Evolutionary conservation across 768 basidiomycete genomes (phyloP).

Genomic region (Asterophora parasitica): DNA sequence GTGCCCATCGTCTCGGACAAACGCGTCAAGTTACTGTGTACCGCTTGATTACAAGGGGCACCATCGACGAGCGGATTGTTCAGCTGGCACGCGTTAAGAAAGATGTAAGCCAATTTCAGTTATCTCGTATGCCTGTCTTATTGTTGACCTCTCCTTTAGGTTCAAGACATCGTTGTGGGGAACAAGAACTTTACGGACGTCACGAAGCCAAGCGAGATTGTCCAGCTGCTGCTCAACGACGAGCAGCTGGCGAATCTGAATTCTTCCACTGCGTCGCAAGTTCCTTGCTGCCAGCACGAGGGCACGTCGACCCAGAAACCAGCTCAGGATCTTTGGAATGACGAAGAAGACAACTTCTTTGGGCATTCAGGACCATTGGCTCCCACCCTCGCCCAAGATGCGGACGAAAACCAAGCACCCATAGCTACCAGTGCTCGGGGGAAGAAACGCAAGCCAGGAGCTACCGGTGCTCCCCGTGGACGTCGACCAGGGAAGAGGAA

Average conservation of each 20-base stretch:
- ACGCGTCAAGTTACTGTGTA: slow-evolving; percentile 97
- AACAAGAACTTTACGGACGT: slow-evolving; percentile 93
- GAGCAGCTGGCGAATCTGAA: slow-evolving; percentile 81
- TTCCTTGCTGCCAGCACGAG: slow-evolving; percentile 27
- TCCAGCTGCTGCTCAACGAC: slow-evolving; percentile 89
- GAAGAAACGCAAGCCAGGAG: slow-evolving; percentile 37
- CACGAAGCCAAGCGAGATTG: slow-evolving; percentile 94
- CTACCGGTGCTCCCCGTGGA: slow-evolving; percentile 32
- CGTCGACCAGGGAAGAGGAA: slow-evolving; percentile 39
- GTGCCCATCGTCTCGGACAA: slow-evolving; percentile 94
- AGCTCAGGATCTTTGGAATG: slow-evolving; percentile 74
- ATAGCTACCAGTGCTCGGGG: slow-evolving; percentile 30
- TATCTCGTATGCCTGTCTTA: slow-evolving; percentile 1
- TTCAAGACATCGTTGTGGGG: slow-evolving; percentile 98
- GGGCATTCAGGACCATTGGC: slow-evolving; percentile 43
- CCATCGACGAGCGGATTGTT: slow-evolving; percentile 95
- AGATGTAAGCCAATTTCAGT: slow-evolving; percentile 55
- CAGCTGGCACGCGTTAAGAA: slow-evolving; percentile 96
- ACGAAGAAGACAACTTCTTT: slow-evolving; percentile 86
- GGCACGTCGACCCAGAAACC: slow-evolving; percentile 29
- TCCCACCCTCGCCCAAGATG: slow-evolving; percentile 19
- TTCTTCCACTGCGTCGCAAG: slow-evolving; percentile 32
- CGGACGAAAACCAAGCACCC: slow-evolving; percentile 32
- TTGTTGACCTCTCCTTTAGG: slow-evolving; percentile 40
- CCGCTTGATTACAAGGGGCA: slow-evolving; percentile 88